Evolutionary conservation across 495 filamentous ascomycete species (phyloP).

Genomic region (Chaetomidium leptoderma): DNA sequence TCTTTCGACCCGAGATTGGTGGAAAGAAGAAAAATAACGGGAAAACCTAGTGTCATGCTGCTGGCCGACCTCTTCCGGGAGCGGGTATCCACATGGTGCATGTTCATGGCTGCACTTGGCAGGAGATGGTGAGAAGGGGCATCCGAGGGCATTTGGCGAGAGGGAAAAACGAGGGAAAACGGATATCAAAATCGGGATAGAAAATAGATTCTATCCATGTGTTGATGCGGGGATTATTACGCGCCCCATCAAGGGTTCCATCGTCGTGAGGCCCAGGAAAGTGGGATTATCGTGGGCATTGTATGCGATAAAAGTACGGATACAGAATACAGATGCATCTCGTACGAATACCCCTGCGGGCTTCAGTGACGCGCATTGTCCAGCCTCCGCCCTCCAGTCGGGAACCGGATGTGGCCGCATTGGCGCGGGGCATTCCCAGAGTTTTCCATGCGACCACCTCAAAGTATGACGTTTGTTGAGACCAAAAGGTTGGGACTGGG

Average conservation of each 20-base stretch:
- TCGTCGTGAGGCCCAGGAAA: too few species aligned
- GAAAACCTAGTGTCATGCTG: slow-evolving; percentile 44
- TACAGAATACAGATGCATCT: not conserved
- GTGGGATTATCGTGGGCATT: too few species aligned
- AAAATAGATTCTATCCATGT: too few species aligned
- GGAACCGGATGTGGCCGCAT: not conserved
- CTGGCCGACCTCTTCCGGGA: not conserved
- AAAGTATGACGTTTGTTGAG: not conserved
- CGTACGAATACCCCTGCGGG: not conserved
- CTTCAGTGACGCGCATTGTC: not conserved
- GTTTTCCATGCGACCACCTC: not conserved
- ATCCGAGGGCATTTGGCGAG: not conserved
- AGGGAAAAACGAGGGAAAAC: not conserved
- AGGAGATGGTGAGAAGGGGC: not conserved
- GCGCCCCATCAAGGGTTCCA: too few species aligned
- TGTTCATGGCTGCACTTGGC: not conserved
- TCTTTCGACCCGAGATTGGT: slow-evolving; percentile 61
- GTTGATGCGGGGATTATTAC: too few species aligned
- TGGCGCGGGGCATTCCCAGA: not conserved
- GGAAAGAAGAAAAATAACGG: slow-evolving; percentile 69
- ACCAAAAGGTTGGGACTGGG: not conserved
- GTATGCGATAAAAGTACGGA: too few species aligned
- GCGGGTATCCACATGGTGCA: not conserved
- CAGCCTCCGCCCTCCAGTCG: too few species aligned
- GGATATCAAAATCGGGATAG: too few species aligned